Evolutionary conservation across 768 basidiomycete genomes (phyloP).

Genomic region (Tylopilus sp.): DNA sequence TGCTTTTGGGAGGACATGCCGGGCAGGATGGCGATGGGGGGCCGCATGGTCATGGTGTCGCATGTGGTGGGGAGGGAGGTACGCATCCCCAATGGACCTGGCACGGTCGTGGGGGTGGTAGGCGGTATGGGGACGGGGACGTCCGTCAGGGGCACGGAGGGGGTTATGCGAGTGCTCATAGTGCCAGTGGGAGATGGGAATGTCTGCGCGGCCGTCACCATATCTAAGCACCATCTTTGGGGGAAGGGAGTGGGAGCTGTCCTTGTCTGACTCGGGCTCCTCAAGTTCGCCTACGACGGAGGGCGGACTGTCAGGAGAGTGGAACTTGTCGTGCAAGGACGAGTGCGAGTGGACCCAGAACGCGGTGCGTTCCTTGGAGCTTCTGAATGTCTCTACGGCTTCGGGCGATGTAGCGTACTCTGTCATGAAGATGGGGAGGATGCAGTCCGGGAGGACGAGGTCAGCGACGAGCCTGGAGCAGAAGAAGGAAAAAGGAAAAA

Average conservation of each 20-base stretch:
- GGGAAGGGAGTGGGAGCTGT: conserved; percentile 47
- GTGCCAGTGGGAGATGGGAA: conserved; percentile 54
- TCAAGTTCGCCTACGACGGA: conserved; percentile 41
- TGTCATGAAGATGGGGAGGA: conserved; percentile 43
- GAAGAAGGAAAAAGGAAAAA: conserved; percentile 8
- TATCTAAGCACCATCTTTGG: conserved; percentile 73
- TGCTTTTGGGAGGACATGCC: conserved; percentile 20
- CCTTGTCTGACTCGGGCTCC: conserved; percentile 38
- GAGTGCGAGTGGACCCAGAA: conserved; percentile 56
- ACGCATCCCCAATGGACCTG: conserved; percentile 34
- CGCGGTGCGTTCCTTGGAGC: conserved; percentile 58
- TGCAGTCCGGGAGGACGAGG: not conserved
- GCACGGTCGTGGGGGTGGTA: conserved; percentile 37
- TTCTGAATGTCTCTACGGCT: conserved; percentile 54
- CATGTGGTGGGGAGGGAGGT: conserved; percentile 32
- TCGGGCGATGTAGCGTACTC: conserved; percentile 61
- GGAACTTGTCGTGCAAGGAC: conserved; percentile 36
- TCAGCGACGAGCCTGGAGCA: not conserved
- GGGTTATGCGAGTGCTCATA: conserved; percentile 22
- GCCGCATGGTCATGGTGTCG: conserved; percentile 25
- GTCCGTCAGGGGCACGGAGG: conserved; percentile 20
- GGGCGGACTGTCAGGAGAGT: conserved; percentile 60
- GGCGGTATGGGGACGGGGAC: conserved; percentile 26
- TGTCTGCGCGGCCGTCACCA: conserved; percentile 58
- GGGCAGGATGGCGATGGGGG: conserved; percentile 8